These are phyloP conservation scores for Cnidoscolus chayamansa DNA, from an alignment of 441 rosid genomes.

Conservation along the genomic window DNA sequence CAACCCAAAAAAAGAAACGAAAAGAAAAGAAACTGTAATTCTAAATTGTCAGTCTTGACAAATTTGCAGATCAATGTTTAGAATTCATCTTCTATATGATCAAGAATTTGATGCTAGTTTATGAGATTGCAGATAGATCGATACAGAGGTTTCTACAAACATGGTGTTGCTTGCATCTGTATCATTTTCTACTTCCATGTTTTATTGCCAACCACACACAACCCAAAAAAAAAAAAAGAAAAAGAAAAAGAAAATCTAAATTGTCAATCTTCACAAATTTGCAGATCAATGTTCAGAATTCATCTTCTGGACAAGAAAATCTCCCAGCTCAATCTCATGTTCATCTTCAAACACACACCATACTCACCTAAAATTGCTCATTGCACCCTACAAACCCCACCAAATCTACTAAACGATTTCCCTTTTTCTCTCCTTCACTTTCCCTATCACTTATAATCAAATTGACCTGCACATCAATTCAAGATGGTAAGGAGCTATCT, in stretches of 20 bases:
- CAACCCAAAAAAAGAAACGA: too few species aligned
- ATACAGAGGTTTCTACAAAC: background rate
- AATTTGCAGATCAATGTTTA: too few species aligned
- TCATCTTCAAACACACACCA: background rate
- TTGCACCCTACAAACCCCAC: background rate
- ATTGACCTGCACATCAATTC: background rate
- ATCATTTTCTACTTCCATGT: background rate
- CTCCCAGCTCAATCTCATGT: background rate
- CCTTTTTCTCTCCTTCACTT: background rate
- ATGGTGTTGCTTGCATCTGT: background rate
- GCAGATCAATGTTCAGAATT: background rate
- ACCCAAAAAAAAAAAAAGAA: background rate
- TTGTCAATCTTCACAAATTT: background rate
- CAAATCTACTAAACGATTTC: background rate
- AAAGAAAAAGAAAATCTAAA: background rate
- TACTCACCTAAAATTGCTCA: background rate
- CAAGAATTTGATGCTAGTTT: background rate
- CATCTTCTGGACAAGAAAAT: background rate
- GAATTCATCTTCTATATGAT: background rate
- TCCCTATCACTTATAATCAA: background rate
- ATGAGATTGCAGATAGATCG: background rate
- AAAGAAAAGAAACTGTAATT: background rate
- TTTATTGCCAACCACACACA: background rate
- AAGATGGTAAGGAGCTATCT: background rate
- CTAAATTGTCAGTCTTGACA: background rate